Evolutionary conservation across 306 rosid species (phyloP).

Genomic region (Senna siamea): DNA sequence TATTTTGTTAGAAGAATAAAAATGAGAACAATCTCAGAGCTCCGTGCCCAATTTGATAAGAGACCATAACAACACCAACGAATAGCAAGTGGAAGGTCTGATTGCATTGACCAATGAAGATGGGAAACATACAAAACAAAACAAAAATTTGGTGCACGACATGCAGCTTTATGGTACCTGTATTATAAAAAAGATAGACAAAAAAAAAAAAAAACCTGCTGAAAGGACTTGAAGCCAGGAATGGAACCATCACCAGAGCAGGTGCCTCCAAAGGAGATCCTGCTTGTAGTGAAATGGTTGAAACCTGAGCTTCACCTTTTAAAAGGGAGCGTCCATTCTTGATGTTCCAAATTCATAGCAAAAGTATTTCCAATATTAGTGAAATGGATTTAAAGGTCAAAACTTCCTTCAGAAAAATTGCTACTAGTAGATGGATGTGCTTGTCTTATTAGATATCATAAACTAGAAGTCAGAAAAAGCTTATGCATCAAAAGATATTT

Average conservation of each 20-base stretch:
- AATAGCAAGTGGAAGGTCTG: constrained; percentile 19
- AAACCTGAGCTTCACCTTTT: constrained; percentile 14
- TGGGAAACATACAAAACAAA: constrained; percentile 28
- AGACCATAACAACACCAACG: constrained; percentile 6
- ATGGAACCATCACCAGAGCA: constrained; percentile 2
- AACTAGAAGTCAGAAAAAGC: constrained; percentile 25
- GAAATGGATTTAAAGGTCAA: constrained; percentile 8
- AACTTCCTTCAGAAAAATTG: neutral
- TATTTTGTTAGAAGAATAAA: neutral
- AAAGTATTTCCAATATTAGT: constrained; percentile 23
- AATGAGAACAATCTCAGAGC: neutral
- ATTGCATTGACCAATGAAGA: constrained; percentile 19
- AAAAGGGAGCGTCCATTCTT: constrained; percentile 8
- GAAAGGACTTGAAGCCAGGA: constrained; percentile 13
- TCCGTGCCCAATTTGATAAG: constrained; percentile 4
- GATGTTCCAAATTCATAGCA: constrained; percentile 20
- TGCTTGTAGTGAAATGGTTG: constrained; percentile 10
- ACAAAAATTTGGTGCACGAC: constrained; percentile 14
- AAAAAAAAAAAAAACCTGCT: neutral
- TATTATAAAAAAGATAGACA: neutral
- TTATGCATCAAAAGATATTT: constrained; percentile 24
- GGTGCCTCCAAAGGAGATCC: constrained; percentile 3
- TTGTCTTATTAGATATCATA: constrained; percentile 22
- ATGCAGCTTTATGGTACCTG: constrained; percentile 4
- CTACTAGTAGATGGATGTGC: constrained; percentile 16